A percentile compares a stretch with the other conserved stretches of the same genome.
Conservation (phyloP, 106 monocot species). For the Dactylorhiza incarnata region DNA sequence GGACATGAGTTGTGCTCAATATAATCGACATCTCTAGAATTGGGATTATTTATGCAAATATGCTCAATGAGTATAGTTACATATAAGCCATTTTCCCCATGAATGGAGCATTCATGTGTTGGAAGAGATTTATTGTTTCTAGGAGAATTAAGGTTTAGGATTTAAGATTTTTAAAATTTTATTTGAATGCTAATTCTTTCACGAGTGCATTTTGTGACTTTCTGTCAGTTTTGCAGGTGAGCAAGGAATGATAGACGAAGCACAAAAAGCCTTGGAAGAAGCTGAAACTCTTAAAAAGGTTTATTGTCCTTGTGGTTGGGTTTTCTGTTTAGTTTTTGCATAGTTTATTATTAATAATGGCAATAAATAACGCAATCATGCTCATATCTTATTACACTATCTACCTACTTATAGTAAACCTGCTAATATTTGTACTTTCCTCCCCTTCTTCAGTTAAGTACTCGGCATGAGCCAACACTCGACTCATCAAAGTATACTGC, state of each 20-base stretch:
- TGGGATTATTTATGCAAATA: background rate
- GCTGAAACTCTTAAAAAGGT: constrained; percentile 73
- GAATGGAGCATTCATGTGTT: background rate
- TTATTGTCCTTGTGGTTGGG: background rate
- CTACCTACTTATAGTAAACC: background rate
- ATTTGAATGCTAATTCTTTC: background rate
- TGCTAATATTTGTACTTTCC: background rate
- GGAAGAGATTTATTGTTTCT: background rate
- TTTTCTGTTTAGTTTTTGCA: background rate
- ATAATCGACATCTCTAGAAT: background rate
- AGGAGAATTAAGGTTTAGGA: background rate
- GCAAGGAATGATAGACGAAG: constrained; percentile 81
- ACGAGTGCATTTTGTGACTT: background rate
- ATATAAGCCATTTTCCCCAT: background rate
- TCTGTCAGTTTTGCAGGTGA: constrained; percentile 45
- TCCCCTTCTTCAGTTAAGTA: constrained; percentile 26
- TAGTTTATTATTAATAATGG: background rate
- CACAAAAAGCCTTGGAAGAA: constrained; percentile 75
- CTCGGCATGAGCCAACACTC: constrained; percentile 42
- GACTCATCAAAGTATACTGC: constrained; percentile 68
- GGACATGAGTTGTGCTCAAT: background rate
- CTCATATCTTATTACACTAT: background rate
- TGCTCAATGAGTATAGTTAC: background rate
- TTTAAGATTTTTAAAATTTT: too few species aligned
- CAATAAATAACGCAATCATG: background rate